Evolutionary conservation across 768 basidiomycete species (phyloP).

Genomic region (Fomitopsis serialis): DNA sequence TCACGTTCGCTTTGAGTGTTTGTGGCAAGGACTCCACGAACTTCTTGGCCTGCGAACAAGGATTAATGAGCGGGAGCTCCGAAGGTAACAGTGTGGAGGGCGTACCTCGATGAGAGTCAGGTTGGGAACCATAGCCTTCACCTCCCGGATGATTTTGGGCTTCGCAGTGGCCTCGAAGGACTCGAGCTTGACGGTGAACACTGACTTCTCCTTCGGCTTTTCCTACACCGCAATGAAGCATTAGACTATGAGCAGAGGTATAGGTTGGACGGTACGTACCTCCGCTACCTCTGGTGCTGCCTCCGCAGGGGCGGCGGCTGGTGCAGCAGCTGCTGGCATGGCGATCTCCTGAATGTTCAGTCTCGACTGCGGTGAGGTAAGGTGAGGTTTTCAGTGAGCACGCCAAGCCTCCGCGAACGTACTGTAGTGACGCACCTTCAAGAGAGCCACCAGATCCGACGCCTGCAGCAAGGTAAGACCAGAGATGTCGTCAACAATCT

Average conservation of each 20-base stretch:
- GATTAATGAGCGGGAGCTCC: neutral
- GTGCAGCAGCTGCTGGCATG: slow-evolving; percentile 70
- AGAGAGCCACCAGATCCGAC: slow-evolving; percentile 83
- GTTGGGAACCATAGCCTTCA: slow-evolving; percentile 92
- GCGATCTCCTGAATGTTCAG: slow-evolving; percentile 98
- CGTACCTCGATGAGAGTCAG: slow-evolving; percentile 95
- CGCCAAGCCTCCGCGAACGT: neutral
- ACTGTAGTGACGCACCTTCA: slow-evolving; percentile 60
- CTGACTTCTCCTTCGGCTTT: slow-evolving; percentile 98
- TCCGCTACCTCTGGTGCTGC: slow-evolving; percentile 56
- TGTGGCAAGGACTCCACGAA: slow-evolving; percentile 96
- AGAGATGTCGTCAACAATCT: slow-evolving; percentile 93
- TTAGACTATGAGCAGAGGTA: neutral
- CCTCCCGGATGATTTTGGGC: slow-evolving; percentile 96
- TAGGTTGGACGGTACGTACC: slow-evolving; percentile 34
- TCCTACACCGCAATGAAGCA: slow-evolving; percentile 43
- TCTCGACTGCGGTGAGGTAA: slow-evolving; percentile 50
- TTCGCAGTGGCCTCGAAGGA: slow-evolving; percentile 90
- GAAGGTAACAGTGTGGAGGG: slow-evolving; percentile 12
- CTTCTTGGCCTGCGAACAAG: slow-evolving; percentile 86
- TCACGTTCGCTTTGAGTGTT: slow-evolving; percentile 86
- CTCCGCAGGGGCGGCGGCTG: slow-evolving; percentile 49
- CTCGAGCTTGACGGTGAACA: slow-evolving; percentile 93
- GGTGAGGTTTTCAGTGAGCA: no score
- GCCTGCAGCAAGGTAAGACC: slow-evolving; percentile 86